A percentile compares a stretch with the other conserved stretches of the same genome.
Evolutionary conservation across 495 filamentous ascomycete species (phyloP).

Genomic region (Tuber calosporum): DNA sequence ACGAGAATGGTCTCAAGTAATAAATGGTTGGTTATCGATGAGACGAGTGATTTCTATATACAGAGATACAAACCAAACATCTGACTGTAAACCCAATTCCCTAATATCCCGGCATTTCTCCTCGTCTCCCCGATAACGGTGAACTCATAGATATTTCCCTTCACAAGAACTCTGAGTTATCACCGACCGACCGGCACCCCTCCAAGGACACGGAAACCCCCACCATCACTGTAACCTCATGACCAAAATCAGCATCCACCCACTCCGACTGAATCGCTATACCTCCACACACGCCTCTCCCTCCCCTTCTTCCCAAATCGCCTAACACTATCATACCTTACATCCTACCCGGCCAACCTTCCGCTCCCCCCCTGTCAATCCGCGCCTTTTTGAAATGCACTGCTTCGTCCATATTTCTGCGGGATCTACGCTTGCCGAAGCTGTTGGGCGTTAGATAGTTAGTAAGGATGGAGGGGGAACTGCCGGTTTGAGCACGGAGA

Average conservation of each 20-base stretch:
- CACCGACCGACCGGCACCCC: background rate
- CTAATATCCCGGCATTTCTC: background rate
- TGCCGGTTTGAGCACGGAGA: constrained; percentile 18
- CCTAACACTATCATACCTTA: background rate
- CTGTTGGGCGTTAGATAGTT: constrained; percentile 1
- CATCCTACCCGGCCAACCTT: background rate
- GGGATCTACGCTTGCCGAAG: constrained; percentile 9
- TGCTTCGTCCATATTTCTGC: constrained; percentile 9
- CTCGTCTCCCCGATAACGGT: background rate
- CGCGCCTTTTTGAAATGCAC: constrained; percentile 25
- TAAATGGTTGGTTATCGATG: background rate
- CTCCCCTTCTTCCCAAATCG: background rate
- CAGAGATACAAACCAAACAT: background rate
- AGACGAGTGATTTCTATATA: background rate
- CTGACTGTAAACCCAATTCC: background rate
- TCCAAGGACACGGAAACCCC: background rate
- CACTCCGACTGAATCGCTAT: background rate
- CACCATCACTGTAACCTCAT: background rate
- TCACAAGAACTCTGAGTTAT: background rate
- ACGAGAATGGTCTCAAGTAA: background rate
- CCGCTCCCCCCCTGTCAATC: constrained; percentile 7
- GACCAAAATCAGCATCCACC: background rate
- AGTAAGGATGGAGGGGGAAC: background rate
- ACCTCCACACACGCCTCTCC: background rate
- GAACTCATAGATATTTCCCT: background rate